Percentiles rank a stretch among this genome's conserved stretches.
phyloP scores from a whole-genome alignment of 257 asterid species.

The Hygrophila difformis region DNA sequence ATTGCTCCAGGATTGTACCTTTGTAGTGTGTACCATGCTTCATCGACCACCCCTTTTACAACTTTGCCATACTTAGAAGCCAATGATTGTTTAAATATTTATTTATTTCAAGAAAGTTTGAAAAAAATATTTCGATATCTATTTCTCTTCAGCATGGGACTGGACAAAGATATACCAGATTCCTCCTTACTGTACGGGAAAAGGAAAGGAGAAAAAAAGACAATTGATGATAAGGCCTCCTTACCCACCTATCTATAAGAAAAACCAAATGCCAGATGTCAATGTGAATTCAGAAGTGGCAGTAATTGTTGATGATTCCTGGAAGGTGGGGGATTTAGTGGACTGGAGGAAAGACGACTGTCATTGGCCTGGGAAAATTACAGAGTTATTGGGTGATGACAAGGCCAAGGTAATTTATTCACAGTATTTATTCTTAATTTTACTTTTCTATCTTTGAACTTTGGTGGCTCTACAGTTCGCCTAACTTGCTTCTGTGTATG shows the following conservation, averaged over 20 bases:
- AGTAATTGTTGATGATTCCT: conserved; percentile 34
- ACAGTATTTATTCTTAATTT: neutral
- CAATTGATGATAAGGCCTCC: conserved; percentile 58
- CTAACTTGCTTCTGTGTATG: neutral
- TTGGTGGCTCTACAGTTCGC: neutral
- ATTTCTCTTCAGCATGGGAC: conserved; percentile 31
- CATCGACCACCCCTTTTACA: too few species aligned
- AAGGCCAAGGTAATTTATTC: conserved; percentile 50
- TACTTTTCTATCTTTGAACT: too few species aligned
- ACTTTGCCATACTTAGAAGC: too few species aligned
- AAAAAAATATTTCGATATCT: conserved; percentile 2
- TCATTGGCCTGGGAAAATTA: conserved; percentile 64
- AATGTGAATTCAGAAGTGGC: conserved; percentile 30
- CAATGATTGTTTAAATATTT: too few species aligned
- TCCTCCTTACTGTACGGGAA: conserved; percentile 18
- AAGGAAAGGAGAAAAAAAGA: conserved; percentile 8
- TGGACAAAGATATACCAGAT: conserved; percentile 37
- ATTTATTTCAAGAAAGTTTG: too few species aligned
- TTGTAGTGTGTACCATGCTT: too few species aligned
- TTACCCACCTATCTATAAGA: conserved; percentile 42
- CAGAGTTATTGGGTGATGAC: conserved; percentile 28
- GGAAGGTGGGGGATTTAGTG: conserved; percentile 80
- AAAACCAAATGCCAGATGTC: conserved; percentile 22
- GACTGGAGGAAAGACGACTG: conserved; percentile 49
- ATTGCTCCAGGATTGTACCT: too few species aligned